Conservation (phyloP, 225 moss, liverwort and hornwort species). For the Polytrichum commune region DNA sequence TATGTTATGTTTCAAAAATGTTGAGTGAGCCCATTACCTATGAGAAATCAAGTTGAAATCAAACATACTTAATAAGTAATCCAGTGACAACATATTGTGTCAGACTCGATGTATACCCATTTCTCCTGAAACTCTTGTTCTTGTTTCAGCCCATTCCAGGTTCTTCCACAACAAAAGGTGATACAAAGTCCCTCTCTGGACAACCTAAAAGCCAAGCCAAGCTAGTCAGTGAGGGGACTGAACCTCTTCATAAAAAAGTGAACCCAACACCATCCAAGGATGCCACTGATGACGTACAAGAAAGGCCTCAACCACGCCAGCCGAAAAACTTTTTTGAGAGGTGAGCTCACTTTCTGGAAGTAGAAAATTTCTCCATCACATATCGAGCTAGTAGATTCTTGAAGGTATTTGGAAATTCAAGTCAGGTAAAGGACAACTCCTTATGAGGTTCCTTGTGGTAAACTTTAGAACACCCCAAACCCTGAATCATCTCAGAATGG, state of each 20-base stretch:
- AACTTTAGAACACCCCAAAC: too few species aligned
- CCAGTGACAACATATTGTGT: not conserved
- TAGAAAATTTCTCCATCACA: too few species aligned
- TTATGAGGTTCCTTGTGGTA: too few species aligned
- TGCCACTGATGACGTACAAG: constrained; percentile 12
- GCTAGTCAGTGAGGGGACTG: constrained; percentile 17
- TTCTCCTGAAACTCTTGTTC: constrained; percentile 1
- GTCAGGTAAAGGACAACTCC: too few species aligned
- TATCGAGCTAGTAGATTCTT: too few species aligned
- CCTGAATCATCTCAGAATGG: too few species aligned
- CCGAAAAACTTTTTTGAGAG: constrained; percentile 64
- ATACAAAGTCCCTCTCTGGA: constrained; percentile 6
- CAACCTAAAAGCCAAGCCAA: constrained; percentile 15
- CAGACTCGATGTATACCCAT: not conserved
- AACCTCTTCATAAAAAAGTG: constrained; percentile 12
- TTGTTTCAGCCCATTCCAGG: constrained; percentile 29
- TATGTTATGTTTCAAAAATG: not conserved
- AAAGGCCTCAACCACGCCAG: constrained; percentile 36
- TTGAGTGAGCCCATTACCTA: not conserved
- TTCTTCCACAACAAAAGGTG: constrained; percentile 11
- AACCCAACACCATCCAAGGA: constrained; percentile 14
- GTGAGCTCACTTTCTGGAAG: constrained; percentile 14
- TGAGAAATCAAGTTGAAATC: too few species aligned
- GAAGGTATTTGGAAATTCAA: too few species aligned
- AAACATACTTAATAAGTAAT: too few species aligned